These are phyloP conservation scores for Fusarium brachygibbosum DNA, from an alignment of 2,329 filamentous ascomycete species.

Conservation along the genomic window DNA sequence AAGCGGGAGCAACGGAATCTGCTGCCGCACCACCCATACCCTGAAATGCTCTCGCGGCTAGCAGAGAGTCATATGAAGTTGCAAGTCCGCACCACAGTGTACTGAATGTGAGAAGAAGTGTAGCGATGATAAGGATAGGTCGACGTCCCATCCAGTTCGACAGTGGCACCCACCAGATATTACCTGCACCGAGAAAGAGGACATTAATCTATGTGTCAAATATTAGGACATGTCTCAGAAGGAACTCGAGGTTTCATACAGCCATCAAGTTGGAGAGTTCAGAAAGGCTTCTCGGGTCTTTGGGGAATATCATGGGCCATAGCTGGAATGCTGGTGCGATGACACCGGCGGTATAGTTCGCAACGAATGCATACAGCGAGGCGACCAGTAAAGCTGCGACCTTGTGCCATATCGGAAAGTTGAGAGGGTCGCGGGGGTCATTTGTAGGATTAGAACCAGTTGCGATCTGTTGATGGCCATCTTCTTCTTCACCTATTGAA, in stretches of 20 bases:
- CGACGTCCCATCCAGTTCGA: constrained; percentile 54
- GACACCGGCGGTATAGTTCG: constrained; percentile 52
- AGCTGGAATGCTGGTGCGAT: constrained; percentile 53
- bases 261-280: constrained; percentile 52
- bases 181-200: constrained; percentile 52
- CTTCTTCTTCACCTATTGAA: constrained; percentile 14
- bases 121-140: constrained; percentile 50
- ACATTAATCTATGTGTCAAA: constrained; percentile 50
- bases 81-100: constrained; percentile 49
- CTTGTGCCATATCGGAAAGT: constrained; percentile 54
- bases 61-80: constrained; percentile 41
- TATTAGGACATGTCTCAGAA: neutral
- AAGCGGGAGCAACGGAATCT: constrained; percentile 52
- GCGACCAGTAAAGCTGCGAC: constrained; percentile 45
- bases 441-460: constrained; percentile 1
- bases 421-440: constrained; percentile 56
- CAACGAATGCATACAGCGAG: constrained; percentile 53
- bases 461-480: neutral
- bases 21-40: constrained; percentile 53
- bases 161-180: constrained; percentile 56
- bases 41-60: constrained; percentile 52
- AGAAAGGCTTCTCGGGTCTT: constrained; percentile 39
- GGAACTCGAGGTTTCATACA: constrained; percentile 17
- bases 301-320: constrained; percentile 51
- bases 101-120: constrained; percentile 47